Evolutionary conservation across 169 alveolate species (phyloP), one percentile per base, ranked within the genome.

Genomic region (Cryptosporidium ubiquitum): DNA sequence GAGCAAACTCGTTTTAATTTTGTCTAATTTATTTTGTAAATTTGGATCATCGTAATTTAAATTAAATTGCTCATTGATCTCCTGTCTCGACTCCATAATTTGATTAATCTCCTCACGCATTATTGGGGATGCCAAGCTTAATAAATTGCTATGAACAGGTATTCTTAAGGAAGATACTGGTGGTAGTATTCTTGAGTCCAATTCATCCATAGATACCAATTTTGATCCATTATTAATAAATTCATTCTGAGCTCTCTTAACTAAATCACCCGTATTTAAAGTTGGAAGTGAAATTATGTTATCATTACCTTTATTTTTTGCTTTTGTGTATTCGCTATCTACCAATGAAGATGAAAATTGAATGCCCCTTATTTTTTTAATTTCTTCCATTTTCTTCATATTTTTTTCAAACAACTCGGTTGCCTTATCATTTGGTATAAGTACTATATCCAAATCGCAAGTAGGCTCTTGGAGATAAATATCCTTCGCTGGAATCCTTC

Each of bases 81-180:
- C 89, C 75, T 79, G 89, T 44, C 66, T 79, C 0, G 75, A 79
- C 61, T 79, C 89, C 89, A 79, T 79, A 14, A 79, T 61, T 61
- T 79, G 89, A 66, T 79, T 79, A 40, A 79, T 79, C 49, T 79
- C 89, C 18, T 61, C 89, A n/a, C 89, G 89, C 89, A 79, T 79
- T 20, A 79, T 64, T 16, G 89, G 89, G 3, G 89, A 79, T 31
- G 89, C 89, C 68, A 79, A 58, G 61, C 89, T 40, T 64, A 79
- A 42, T 58, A 79, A 39, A 26, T 79, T 79, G 47, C 89, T 79
- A 39, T 79, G 89, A 18, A 79, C 89, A 2, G 89, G 89, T 61
- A 79, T 79, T 79, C 79, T 79, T 64, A 79, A 39, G 14, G 89
- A 79, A 26, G 75, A 42, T 18, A 79, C 73, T 3, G 89, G 89